Evolutionary conservation across 1,284 basidiomycete genomes (phyloP), one percentile per base, ranked within the genome.

Genomic region (Apiotrichum veenhuisii): DNA sequence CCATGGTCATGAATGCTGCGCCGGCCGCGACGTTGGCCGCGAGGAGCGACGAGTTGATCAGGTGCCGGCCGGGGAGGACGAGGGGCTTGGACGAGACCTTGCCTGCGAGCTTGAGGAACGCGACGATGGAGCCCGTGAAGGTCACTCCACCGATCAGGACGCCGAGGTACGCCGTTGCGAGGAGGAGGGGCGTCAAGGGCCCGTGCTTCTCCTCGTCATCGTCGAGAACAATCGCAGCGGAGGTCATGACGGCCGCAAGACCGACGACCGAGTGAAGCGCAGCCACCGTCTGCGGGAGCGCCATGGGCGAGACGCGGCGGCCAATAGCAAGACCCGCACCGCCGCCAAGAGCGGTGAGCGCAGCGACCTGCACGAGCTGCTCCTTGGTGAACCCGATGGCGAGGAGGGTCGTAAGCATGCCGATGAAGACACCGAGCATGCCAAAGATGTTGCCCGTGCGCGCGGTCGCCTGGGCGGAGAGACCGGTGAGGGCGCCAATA

Each of bases 401-500:
- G 17, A 82, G 83, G 41, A 91, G 77, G 0, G 89, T 90, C 0
- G 89, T 81, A 12, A 91, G 78, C 57, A 91, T 85, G 60, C 89
- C 89, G 23, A 87, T 87, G 37, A 83, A 78, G 26, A 91, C 89
- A 60, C 89, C 89, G 7, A 91, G 81, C 61, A 91, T 85, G 46
- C 89, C 89, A 23, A 91, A 82, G n/a, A 82, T 81, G 72, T 89
- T 91, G 34, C 89, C 89, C 68, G 88, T 85, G 42, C 89, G 82
- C 1, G 89, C 89, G 8, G 89, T 91, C 8, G 80, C 78, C 71
- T 91, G 87, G 14, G 23, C 1, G 11, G 65, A 64, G 14, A 71
- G 54, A 1, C 69, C 69, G 4, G 68, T 63, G 26, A 71, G 52
- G 33, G 57, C 69, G 85, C 87, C 84, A 59, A 91, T 91, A 71